Evolutionary conservation across 257 asterid species (phyloP), one percentile per base, ranked within the genome.

Genomic region (Solanum piurae): DNA sequence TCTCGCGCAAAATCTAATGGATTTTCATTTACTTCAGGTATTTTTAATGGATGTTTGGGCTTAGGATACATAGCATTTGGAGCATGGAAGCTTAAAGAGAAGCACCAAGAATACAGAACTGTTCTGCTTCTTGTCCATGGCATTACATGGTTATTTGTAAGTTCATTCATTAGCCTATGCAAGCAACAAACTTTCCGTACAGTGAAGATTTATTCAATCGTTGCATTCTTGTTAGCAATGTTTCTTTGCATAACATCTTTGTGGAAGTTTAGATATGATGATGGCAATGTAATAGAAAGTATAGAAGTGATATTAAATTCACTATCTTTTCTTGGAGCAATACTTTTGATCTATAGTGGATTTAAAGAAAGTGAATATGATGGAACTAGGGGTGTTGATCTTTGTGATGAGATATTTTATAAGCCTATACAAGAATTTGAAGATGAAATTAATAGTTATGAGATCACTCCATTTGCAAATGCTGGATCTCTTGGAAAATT

Each of bases 111-210:
- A 76, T 23, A 76, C 7, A 20, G 42, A 12, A 38, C 23, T 76
- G 18, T 76, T n/a, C 5, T 83, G 25, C 87, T 74, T 68, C 71
- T 71, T n/a, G 25, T 88, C 29, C 86, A 88, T 84, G 88, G 73
- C n/a, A 27, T 88, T 37, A 88, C 86, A 36, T 88, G 83, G 90
- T 12, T 84, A 73, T 55, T 88, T 55, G 77, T 88, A 23, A 38
- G 86, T 73, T 36, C 69, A 85, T 84, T 76, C 58, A 76, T 76
- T 23, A 23, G 83, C 34, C 58, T 76, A 76, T 76, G 33, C 83
- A 76, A 75, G 23, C 36, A 76, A 7, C 58, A 40, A 40, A 2
- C 18, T 76, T 38, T 23, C 38, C n/a, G 9, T 36, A 34, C 55
- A 21, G 31, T 83, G 18, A 44, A 71, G 75, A 16, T 88, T 46